Evolutionary conservation across 148 eudicot species (phyloP).

Genomic region (Suaeda aralocaspica): DNA sequence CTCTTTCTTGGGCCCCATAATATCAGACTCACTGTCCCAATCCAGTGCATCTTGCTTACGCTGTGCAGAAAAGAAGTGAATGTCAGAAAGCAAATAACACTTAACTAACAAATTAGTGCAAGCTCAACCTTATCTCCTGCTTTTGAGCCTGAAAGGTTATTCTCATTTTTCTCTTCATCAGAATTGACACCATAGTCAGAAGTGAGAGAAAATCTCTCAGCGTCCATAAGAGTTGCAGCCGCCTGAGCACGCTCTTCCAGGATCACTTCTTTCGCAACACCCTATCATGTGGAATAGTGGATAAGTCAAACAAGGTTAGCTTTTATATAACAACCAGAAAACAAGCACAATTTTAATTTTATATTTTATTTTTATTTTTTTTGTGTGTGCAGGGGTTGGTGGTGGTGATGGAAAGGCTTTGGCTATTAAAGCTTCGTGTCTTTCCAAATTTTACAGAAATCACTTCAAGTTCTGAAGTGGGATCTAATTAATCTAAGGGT

Average conservation of each 20-base stretch:
- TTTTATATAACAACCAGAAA: not conserved
- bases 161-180: slow-evolving; percentile 32
- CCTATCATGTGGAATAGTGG: slow-evolving; percentile 23
- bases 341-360: not conserved
- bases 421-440: not conserved
- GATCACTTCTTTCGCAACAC: slow-evolving; percentile 33
- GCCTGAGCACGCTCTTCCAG: slow-evolving; percentile 62
- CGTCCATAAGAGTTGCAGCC: slow-evolving; percentile 67
- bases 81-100: slow-evolving; percentile 9
- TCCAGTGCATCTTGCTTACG: slow-evolving; percentile 43
- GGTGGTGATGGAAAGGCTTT: no score
- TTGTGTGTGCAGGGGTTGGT: no score
- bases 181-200: slow-evolving; percentile 30
- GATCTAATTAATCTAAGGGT: no score
- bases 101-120: not conserved
- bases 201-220: slow-evolving; percentile 51
- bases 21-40: slow-evolving; percentile 33
- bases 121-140: slow-evolving; percentile 61
- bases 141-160: slow-evolving; percentile 18
- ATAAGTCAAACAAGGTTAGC: slow-evolving; percentile 1
- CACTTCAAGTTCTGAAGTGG: no score
- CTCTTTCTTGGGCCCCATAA: slow-evolving; percentile 44
- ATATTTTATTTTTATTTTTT: no score
- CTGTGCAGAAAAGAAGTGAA: slow-evolving; percentile 23
- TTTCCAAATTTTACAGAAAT: no score